Evolutionary conservation across 2,329 filamentous ascomycete genomes (phyloP).

Genomic region (Orbilia oligospora): DNA sequence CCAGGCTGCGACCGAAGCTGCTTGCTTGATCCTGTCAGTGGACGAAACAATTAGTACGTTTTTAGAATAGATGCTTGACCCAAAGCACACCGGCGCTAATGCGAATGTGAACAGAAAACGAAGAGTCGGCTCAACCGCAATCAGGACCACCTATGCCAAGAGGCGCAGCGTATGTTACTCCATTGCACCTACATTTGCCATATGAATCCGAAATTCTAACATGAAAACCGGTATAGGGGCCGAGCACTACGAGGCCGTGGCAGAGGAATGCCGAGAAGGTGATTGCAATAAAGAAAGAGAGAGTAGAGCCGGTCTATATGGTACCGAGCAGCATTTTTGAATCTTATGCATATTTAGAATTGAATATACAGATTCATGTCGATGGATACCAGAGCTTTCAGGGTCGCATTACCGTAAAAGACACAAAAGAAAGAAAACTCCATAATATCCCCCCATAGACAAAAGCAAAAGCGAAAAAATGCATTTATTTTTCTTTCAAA

Average conservation of each 20-base stretch:
- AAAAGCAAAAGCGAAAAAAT: constrained; percentile 39
- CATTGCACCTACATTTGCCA: constrained; percentile 3
- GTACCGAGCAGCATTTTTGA: constrained; percentile 9
- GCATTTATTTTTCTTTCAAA: constrained; percentile 24
- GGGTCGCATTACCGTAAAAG: constrained; percentile 33
- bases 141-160: constrained; percentile 77
- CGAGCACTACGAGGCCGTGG: constrained; percentile 85
- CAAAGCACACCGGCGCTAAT: constrained; percentile 13
- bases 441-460: constrained; percentile 58
- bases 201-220: constrained; percentile 75
- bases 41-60: constrained; percentile 94
- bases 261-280: constrained; percentile 90
- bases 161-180: constrained; percentile 64
- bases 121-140: constrained; percentile 83
- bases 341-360: constrained; percentile 42
- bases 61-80: background rate
- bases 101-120: constrained; percentile 75
- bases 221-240: constrained; percentile 62
- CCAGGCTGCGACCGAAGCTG: constrained; percentile 94
- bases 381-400: constrained; percentile 21
- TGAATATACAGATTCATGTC: constrained; percentile 49
- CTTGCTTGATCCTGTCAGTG: constrained; percentile 93
- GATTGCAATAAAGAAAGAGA: constrained; percentile 45
- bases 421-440: constrained; percentile 38
- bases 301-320: background rate